Conservation (phyloP, 2,329 filamentous ascomycete species). For the Alternaria viburni region DNA sequence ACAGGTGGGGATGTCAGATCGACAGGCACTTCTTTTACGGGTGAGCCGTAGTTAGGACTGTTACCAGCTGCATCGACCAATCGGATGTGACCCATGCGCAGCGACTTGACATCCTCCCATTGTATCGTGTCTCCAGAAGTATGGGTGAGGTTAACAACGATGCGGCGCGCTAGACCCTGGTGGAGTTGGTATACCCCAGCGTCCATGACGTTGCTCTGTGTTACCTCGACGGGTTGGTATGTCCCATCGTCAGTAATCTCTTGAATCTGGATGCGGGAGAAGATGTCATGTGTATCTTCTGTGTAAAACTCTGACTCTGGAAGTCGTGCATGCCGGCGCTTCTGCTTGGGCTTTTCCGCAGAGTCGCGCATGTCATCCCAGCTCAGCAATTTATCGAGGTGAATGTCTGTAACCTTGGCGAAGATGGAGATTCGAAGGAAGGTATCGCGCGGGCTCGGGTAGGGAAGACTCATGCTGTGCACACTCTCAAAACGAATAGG, state of each 20-base stretch:
- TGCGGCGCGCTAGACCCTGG: slow-evolving; percentile 87
- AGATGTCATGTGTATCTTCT: slow-evolving; percentile 92
- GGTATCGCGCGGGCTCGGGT: slow-evolving; percentile 75
- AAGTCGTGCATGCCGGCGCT: slow-evolving; percentile 71
- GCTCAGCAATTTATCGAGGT: slow-evolving; percentile 94
- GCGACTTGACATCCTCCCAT: slow-evolving; percentile 80
- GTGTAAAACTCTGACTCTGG: slow-evolving; percentile 91
- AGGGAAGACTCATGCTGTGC: slow-evolving; percentile 93
- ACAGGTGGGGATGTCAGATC: slow-evolving; percentile 79
- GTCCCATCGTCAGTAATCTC: slow-evolving; percentile 91
- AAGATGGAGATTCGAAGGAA: slow-evolving; percentile 88
- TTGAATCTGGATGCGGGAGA: slow-evolving; percentile 84
- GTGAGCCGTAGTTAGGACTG: slow-evolving; percentile 75
- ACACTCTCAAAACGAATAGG: slow-evolving; percentile 95
- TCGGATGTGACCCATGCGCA: slow-evolving; percentile 81
- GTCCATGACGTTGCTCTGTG: slow-evolving; percentile 83
- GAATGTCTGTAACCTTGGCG: slow-evolving; percentile 88
- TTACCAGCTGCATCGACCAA: slow-evolving; percentile 86
- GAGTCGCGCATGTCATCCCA: slow-evolving; percentile 98
- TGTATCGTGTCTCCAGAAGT: slow-evolving; percentile 86
- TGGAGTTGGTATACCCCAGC: slow-evolving; percentile 93
- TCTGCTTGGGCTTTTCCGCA: slow-evolving; percentile 61
- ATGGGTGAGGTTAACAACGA: slow-evolving; percentile 88
- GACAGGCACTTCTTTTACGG: slow-evolving; percentile 75
- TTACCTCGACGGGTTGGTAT: slow-evolving; percentile 90